Evolutionary conservation across 2,329 filamentous ascomycete genomes (phyloP).

Genomic region (Cercospora beticola): DNA sequence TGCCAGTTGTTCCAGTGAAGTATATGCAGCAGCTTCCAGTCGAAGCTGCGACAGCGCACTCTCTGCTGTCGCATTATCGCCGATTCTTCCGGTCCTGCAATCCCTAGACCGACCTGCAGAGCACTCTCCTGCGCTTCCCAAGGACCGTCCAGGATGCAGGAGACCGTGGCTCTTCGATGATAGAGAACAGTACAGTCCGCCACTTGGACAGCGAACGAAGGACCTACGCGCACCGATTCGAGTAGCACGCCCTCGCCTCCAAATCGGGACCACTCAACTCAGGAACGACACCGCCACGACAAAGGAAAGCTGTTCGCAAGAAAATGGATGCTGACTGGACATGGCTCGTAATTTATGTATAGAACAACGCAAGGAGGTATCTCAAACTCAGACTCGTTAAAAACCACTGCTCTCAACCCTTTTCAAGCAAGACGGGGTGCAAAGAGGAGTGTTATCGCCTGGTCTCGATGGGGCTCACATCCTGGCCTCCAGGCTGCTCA

Average conservation of each 20-base stretch:
- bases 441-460: constrained; percentile 6
- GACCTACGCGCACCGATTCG: background rate
- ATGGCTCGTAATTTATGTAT: background rate
- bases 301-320: background rate
- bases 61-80: background rate
- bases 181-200: background rate
- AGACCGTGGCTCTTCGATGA: background rate
- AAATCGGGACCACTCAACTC: background rate
- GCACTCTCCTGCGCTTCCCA: background rate
- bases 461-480: constrained; percentile 25
- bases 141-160: background rate
- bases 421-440: background rate
- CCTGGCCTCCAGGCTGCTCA: constrained; percentile 18
- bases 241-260: background rate
- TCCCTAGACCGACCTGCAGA: background rate
- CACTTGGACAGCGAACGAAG: background rate
- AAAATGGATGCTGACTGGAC: background rate
- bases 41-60: background rate
- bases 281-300: background rate
- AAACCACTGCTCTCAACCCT: background rate
- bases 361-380: constrained; percentile 12
- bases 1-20: background rate
- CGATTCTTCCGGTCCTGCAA: background rate
- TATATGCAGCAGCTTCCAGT: background rate
- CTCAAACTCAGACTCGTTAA: constrained; percentile 4